phyloP scores from a whole-genome alignment of 139 green algal species.

The Eudorina sp. region DNA sequence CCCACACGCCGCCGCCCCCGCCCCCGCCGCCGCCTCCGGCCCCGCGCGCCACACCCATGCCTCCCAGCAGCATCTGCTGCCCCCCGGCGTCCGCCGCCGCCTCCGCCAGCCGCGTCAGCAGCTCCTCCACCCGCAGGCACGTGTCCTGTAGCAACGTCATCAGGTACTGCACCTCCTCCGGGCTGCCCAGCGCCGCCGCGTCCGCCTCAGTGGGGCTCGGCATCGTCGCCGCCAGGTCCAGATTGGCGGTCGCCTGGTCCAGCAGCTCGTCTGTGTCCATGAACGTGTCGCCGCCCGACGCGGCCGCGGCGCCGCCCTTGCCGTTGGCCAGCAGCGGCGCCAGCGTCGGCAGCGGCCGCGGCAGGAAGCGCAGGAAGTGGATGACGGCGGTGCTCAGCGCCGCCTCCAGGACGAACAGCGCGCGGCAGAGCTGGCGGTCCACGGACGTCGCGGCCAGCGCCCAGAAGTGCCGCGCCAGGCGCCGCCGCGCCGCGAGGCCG shows the following conservation, averaged over 20 bases:
- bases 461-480: constrained; percentile 51
- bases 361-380: constrained; percentile 68
- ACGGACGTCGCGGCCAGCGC: constrained; percentile 45
- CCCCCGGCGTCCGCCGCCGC: not conserved
- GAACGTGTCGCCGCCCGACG: not conserved
- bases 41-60: not conserved
- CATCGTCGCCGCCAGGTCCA: constrained; percentile 32
- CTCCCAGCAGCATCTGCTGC: not conserved
- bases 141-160: constrained; percentile 51
- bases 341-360: constrained; percentile 20
- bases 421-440: constrained; percentile 25
- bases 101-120: constrained; percentile 30
- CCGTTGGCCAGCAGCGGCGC: not conserved
- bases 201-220: constrained; percentile 20
- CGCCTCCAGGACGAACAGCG: constrained; percentile 71
- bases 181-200: not conserved
- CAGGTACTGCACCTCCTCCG: constrained; percentile 10
- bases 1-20: not conserved
- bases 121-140: constrained; percentile 43
- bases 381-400: constrained; percentile 61
- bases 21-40: not conserved
- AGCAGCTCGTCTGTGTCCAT: constrained; percentile 49
- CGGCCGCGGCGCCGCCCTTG: not conserved
- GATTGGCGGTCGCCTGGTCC: not conserved
- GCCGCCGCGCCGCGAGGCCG: constrained; percentile 41